Percentiles rank a stretch among this genome's conserved stretches.
Conservation (phyloP, 2,329 filamentous ascomycete species). For the Dactylellina cionopaga region DNA sequence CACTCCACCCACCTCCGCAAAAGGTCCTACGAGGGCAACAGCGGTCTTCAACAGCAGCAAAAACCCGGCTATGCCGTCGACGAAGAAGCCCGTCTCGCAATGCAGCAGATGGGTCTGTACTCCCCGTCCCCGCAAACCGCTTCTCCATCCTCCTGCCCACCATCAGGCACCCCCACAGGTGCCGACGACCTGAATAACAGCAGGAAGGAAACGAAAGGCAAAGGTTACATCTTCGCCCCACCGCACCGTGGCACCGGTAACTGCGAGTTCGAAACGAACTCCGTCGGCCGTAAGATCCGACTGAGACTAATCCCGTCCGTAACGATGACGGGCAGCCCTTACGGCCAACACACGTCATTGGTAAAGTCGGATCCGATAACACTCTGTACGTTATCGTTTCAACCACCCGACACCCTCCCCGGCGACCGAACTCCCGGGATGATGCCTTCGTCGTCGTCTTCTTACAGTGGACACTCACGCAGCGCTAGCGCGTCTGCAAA, state of each 20-base stretch:
- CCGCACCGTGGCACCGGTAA: conserved; percentile 25
- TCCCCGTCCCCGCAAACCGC: not conserved
- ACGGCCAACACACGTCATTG: conserved; percentile 19
- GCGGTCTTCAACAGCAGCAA: not conserved
- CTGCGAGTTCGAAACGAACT: conserved; percentile 51
- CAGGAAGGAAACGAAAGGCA: conserved; percentile 42
- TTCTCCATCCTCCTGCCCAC: conserved; percentile 3
- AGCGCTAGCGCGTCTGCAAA: conserved; percentile 18
- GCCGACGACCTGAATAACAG: not conserved
- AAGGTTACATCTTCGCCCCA: conserved; percentile 46
- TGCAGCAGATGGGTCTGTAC: conserved; percentile 47
- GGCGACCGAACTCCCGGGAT: conserved; percentile 11
- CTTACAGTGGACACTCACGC: not conserved
- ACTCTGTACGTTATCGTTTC: conserved; percentile 39
- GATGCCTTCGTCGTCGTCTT: not conserved
- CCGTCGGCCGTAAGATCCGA: conserved; percentile 39
- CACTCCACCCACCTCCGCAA: conserved; percentile 29
- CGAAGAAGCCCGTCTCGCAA: conserved; percentile 40
- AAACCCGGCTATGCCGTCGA: conserved; percentile 16
- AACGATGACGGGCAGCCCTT: conserved; percentile 40
- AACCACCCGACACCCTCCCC: conserved; percentile 23
- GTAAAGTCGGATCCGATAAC: conserved; percentile 37
- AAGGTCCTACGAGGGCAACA: conserved; percentile 2
- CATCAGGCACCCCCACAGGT: not conserved
- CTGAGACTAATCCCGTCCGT: conserved; percentile 29